Evolutionary conservation across 495 filamentous ascomycete genomes (phyloP), one percentile per base, ranked within the genome.

Genomic region (Trichoderma erinaceum): DNA sequence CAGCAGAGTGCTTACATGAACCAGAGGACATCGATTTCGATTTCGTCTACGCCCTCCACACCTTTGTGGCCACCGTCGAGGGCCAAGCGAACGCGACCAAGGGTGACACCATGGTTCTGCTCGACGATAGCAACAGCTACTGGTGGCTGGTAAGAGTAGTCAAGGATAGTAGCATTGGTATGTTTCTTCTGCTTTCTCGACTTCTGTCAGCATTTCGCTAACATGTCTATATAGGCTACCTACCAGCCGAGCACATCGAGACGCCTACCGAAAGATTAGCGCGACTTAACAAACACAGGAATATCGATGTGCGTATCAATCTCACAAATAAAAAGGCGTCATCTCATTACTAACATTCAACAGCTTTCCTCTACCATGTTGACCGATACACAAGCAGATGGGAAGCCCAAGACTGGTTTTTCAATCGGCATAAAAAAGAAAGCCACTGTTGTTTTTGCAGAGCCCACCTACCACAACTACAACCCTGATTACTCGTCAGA

Each of bases 71-170:
- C 43, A 98, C 94, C 0, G 95, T 98, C 65, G 96, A 99, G 78
- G 95, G 95, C 8, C 95, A 99, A 78, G 95, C 95, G 68, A 98
- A 98, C 82, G 95, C 95, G 63, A 92, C 91, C 12, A 99, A 99
- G 81, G 95, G 95, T 41, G 95, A 99, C 73, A 97, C 93, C 18
- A 99, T 99, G 95, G 93, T 97, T n/a, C 86, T 99, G 50, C 85
- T 99, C n/a, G 95, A 98, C 75, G 95, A 99, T 73, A 97, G 92
- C 76, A 99, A 99, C 80, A 97, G 93, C 77, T 99, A 99, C 76
- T 99, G 95, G 95, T 99, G 95, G 95, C 86, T 99, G 48, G 95
- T 99, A 16, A 85, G 94, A 66, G 92, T 99, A 23, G 93, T 97
- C 15, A 97, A 97, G 78, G 96, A 98, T 77, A 92, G 89, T 74